Base-by-base conservation (phyloP, 1,284 basidiomycete genomes). In the Leccinum subrobustum region DNA sequence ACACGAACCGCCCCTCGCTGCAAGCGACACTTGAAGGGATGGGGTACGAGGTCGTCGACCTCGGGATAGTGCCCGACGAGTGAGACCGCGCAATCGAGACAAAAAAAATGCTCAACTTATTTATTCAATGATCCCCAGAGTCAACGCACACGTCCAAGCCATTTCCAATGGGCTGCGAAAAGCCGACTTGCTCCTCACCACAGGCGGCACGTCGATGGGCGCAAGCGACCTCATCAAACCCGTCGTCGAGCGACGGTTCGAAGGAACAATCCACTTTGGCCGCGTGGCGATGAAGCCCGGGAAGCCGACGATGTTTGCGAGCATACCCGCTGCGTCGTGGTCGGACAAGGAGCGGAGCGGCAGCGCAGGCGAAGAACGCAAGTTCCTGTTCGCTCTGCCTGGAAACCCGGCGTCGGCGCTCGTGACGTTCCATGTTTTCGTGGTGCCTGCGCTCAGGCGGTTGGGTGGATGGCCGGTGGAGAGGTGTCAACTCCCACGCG, bases 191-290 rank as follows among this genome's bases (percentile, higher is more conserved):
- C 72, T 95, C 8, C 75, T 96, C 9, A 91, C 91, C 0, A 96
- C 93, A 0, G 93, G 94, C 11, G 93, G 93, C 3, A 95, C 93
- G 2, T 92, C 90, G 5, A 96, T 96, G 93, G 93, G 93, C 2
- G 84, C 93, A 9, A 86, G 86, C 1, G 93, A 96, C 72, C 79
- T 95, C 29, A 76, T 96, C 52, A 95, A 96, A 72, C 93, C 94
- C 1, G 83, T 95, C 58, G 88, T 96, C 62, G 94, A 96, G 74
- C 83, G 87, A 18, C 80, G 89, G 33, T 83, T 95, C 54, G 70
- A 79, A 12, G 93, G 91, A 0, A 86, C 81, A 2, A 81, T 94
- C 14, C 90, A 93, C 68, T 94, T 95, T 70, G 93, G 93, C 1
- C 80, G 93, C 1, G 84, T 88, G 55, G 81, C 80, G 25, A 79